Percentiles rank a stretch among this genome's conserved stretches.
phyloP scores from a whole-genome alignment of 2,329 filamentous ascomycete species.

The Proliferodiscus dingleyae region DNA sequence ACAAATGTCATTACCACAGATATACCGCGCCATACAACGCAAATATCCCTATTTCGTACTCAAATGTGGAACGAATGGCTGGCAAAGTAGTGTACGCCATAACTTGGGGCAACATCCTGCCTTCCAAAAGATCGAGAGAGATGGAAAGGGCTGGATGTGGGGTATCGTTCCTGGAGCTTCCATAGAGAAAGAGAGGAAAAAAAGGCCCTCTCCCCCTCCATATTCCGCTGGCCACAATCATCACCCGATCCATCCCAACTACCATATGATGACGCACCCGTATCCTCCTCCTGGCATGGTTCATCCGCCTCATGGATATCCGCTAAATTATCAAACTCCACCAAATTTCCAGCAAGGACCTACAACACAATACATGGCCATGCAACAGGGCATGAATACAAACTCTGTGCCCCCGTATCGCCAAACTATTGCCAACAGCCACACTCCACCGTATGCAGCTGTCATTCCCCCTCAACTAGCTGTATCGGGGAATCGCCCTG shows the following conservation, averaged over 20 bases:
- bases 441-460: conserved; percentile 12
- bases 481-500: conserved; percentile 9
- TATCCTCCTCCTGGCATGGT: too few species aligned
- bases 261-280: conserved; percentile 20
- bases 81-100: conserved; percentile 59
- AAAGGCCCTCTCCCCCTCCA: conserved; percentile 36
- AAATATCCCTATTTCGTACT: conserved; percentile 56
- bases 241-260: conserved; percentile 19
- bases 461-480: conserved; percentile 23
- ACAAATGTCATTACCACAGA: conserved; percentile 52
- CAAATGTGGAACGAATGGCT: conserved; percentile 47
- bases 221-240: conserved; percentile 29
- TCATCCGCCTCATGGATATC: conserved; percentile 24
- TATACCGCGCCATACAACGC: conserved; percentile 53
- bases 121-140: conserved; percentile 48
- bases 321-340: conserved; percentile 15
- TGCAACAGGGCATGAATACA: conserved; percentile 15
- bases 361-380: conserved; percentile 19
- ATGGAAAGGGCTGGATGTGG: conserved; percentile 55
- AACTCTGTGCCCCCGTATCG: conserved; percentile 11
- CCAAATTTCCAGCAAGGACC: conserved; percentile 23
- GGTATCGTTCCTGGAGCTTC: conserved; percentile 46
- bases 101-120: conserved; percentile 53
- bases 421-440: conserved; percentile 15
- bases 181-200: conserved; percentile 53